Base-by-base conservation (phyloP, 2,329 filamentous ascomycete species). In the Penicillium sp. region DNA sequence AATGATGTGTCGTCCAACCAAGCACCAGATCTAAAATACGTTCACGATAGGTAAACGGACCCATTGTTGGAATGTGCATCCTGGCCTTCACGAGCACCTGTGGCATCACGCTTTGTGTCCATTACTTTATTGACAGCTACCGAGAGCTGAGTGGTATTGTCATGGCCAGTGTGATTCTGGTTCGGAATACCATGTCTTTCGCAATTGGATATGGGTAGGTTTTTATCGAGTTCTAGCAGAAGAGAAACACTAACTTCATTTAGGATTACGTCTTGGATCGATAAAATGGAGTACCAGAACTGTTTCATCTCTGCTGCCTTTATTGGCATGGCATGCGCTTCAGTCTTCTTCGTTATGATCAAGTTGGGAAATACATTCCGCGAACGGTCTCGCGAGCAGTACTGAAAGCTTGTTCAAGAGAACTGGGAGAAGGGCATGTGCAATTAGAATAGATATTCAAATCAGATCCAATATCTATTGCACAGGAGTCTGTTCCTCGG, bases 1-100 rank as follows among this genome's bases (percentile, higher is more conserved):
- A 89, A 72, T 92, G 89, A 75, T 92, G 89, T 53, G 89, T 92
- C 43, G 89, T 92, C 89, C 89, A 92, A 1, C 89, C 89, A 27
- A 89, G 72, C 5, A 92, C 89, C 0, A 89, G 89, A 78, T 91
- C 88, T 47, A 92, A 72, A 53, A 92, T 87, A 47, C 84, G 77
- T 0, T 89, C 89, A 0, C 79, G 81, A 60, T 91, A 92, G 1
- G 84, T 88, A 65, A 92, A 92, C 0, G 89, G 76, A 1, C 66
- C 78, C 5, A 67, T 77, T 21, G 72, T 77, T 25, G 76, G 74
- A 3, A 78, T 79, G 75, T 73, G 70, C 53, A 65, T 76, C 34
- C 69, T 78, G 29, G 75, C 76, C 2, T 73, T 76, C 56, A 71
- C 72, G 15, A 72, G 71, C 53, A 70, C 73, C 2, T 69, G 66